Conservation (phyloP, 257 asterid genomes). For the Striga asiatica region DNA sequence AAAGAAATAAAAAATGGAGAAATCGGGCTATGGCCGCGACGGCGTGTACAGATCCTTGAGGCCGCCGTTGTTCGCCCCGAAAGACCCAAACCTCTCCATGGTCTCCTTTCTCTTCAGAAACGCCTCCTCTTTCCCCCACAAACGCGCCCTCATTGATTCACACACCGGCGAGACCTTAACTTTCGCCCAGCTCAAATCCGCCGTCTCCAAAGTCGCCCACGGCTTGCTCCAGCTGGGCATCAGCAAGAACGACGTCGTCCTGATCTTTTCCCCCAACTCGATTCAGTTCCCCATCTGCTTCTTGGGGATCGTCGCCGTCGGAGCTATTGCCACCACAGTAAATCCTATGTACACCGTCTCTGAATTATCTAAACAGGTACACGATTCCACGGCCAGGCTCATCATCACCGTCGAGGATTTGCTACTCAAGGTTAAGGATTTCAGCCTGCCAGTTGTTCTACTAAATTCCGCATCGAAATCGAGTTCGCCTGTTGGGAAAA, state of each 20-base stretch:
- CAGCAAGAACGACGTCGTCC: slow-evolving; percentile 57
- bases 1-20: slow-evolving; percentile 48
- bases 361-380: slow-evolving; percentile 67
- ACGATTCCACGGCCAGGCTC: slow-evolving; percentile 57
- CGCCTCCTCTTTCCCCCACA: slow-evolving; percentile 43
- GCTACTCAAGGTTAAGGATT: slow-evolving; percentile 42
- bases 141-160: slow-evolving; percentile 57
- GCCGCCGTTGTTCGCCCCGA: slow-evolving; percentile 47
- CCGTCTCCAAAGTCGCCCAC: slow-evolving; percentile 40
- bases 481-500: slow-evolving; percentile 13
- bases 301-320: slow-evolving; percentile 46
- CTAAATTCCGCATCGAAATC: slow-evolving; percentile 25
- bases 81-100: slow-evolving; percentile 40
- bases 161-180: slow-evolving; percentile 36
- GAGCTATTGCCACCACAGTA: slow-evolving; percentile 81
- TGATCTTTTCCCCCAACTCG: slow-evolving; percentile 68
- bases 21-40: slow-evolving; percentile 88
- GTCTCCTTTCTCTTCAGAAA: slow-evolving; percentile 71
- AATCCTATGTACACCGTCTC: slow-evolving; percentile 60
- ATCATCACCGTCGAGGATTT: slow-evolving; percentile 51
- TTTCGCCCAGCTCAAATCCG: slow-evolving; percentile 47
- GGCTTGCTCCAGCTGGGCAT: slow-evolving; percentile 54
- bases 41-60: slow-evolving; percentile 69
- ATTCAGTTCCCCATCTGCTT: slow-evolving; percentile 54
- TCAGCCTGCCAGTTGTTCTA: slow-evolving; percentile 47